These are phyloP conservation scores for Podospora conica DNA, from an alignment of 495 filamentous ascomycete species.

Conservation along the genomic window DNA sequence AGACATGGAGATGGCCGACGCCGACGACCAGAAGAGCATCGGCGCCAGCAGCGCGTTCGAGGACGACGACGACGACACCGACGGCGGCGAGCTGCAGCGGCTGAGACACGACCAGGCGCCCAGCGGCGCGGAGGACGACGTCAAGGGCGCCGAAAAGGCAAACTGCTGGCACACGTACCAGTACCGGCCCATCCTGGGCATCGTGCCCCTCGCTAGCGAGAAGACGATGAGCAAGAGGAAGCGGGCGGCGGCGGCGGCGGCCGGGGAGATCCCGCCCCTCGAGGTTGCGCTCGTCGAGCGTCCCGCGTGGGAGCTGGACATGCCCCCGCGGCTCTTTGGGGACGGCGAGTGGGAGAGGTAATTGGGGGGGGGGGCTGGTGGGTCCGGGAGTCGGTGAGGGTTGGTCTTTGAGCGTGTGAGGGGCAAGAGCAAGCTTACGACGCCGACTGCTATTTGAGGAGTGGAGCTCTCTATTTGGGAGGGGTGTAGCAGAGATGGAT, in stretches of 20 bases:
- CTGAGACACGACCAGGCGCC: slow-evolving; percentile 26
- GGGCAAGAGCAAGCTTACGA: neutral
- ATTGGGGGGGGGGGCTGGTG: slow-evolving; percentile 1
- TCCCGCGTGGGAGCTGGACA: slow-evolving; percentile 75
- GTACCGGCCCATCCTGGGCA: slow-evolving; percentile 84
- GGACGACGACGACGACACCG: slow-evolving; percentile 36
- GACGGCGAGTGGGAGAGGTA: slow-evolving; percentile 50
- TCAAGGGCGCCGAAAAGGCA: slow-evolving; percentile 22
- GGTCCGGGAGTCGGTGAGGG: neutral
- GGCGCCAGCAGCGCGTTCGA: slow-evolving; percentile 31
- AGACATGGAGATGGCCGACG: slow-evolving; percentile 33
- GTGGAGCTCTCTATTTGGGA: neutral
- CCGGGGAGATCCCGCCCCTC: slow-evolving; percentile 30
- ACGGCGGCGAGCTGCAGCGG: slow-evolving; percentile 36
- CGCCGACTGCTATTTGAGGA: neutral
- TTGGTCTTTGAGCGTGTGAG: neutral
- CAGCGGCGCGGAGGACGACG: slow-evolving; percentile 8
- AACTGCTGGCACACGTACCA: slow-evolving; percentile 79
- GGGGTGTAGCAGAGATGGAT: neutral
- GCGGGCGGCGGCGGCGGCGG: slow-evolving; percentile 20
- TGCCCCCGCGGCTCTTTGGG: slow-evolving; percentile 65
- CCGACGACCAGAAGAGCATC: slow-evolving; percentile 36
- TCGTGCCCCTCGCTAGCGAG: slow-evolving; percentile 57
- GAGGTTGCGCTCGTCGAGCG: slow-evolving; percentile 87
- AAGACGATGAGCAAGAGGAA: slow-evolving; percentile 16